Conservation (phyloP, 2,329 filamentous ascomycete genomes). For the Sarocladium strictum region DNA sequence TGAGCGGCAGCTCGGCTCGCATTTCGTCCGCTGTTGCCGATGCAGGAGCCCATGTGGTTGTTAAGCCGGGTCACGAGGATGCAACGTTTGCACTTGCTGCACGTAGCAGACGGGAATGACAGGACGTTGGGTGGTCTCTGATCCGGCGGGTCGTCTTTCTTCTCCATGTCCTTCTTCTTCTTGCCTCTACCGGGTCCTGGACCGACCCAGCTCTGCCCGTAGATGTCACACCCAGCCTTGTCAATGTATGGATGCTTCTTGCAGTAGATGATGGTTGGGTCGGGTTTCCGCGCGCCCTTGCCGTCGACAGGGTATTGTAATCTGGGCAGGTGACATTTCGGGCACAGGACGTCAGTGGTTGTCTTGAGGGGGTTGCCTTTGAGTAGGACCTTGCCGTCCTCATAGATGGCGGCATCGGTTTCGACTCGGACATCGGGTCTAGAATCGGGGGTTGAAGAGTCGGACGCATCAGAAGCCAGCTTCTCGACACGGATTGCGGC, state of each 20-base stretch:
- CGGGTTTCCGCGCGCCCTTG: slow-evolving; percentile 58
- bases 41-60: slow-evolving; percentile 64
- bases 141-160: slow-evolving; percentile 47
- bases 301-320: slow-evolving; percentile 68
- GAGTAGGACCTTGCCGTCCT: slow-evolving; percentile 61
- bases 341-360: slow-evolving; percentile 65
- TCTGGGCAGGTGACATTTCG: slow-evolving; percentile 67
- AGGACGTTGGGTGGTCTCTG: slow-evolving; percentile 55
- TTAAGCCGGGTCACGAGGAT: slow-evolving; percentile 60
- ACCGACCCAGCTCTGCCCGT: slow-evolving; percentile 74
- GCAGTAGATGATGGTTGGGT: slow-evolving; percentile 68
- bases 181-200: slow-evolving; percentile 65
- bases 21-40: slow-evolving; percentile 58
- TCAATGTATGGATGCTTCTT: slow-evolving; percentile 74
- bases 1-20: slow-evolving; percentile 56
- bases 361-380: slow-evolving; percentile 69
- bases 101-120: slow-evolving; percentile 59
- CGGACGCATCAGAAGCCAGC: slow-evolving; percentile 49
- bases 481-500: slow-evolving; percentile 61
- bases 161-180: slow-evolving; percentile 73
- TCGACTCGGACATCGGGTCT: slow-evolving; percentile 53
- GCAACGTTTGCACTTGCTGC: slow-evolving; percentile 61
- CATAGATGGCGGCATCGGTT: slow-evolving; percentile 63
- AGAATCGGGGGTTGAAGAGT: slow-evolving; percentile 46
- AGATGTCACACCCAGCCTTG: slow-evolving; percentile 71